These are phyloP conservation scores for Cryphonectria parasitica DNA, from an alignment of 2,329 filamentous ascomycete genomes.

Conservation along the genomic window DNA sequence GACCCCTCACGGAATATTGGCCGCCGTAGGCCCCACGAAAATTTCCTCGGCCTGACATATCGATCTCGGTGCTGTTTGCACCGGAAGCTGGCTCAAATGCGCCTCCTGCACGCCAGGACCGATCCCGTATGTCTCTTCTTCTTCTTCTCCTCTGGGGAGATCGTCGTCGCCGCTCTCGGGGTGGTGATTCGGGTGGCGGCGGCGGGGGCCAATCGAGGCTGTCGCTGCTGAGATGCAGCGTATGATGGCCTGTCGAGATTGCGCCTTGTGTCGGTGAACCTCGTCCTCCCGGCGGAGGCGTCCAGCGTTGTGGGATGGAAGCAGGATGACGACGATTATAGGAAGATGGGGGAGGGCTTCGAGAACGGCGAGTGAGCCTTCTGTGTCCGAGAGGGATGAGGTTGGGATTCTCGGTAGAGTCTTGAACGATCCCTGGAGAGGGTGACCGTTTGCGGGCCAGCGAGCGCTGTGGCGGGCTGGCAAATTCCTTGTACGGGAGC, in stretches of 20 bases:
- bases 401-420: conserved; percentile 29
- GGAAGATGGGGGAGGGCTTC: conserved; percentile 32
- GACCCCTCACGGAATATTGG: conserved; percentile 43
- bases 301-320: conserved; percentile 19
- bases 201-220: conserved; percentile 20
- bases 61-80: conserved; percentile 55
- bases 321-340: conserved; percentile 32
- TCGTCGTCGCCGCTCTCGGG: conserved; percentile 18
- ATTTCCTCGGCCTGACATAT: conserved; percentile 50
- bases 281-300: conserved; percentile 24
- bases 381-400: conserved; percentile 29
- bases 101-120: conserved; percentile 27
- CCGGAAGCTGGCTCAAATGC: conserved; percentile 46
- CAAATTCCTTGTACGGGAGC: conserved; percentile 33
- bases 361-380: conserved; percentile 32
- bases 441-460: conserved; percentile 35
- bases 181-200: conserved; percentile 20
- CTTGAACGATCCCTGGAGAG: conserved; percentile 31
- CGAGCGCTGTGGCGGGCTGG: conserved; percentile 31
- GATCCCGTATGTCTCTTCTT: conserved; percentile 38
- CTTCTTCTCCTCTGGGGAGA: conserved; percentile 36
- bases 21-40: conserved; percentile 48
- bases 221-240: conserved; percentile 24
- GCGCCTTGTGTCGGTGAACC: conserved; percentile 34
- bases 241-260: conserved; percentile 31